phyloP scores from a whole-genome alignment of 31 red algal genomes.

The Bonnemaisonia californica region DNA sequence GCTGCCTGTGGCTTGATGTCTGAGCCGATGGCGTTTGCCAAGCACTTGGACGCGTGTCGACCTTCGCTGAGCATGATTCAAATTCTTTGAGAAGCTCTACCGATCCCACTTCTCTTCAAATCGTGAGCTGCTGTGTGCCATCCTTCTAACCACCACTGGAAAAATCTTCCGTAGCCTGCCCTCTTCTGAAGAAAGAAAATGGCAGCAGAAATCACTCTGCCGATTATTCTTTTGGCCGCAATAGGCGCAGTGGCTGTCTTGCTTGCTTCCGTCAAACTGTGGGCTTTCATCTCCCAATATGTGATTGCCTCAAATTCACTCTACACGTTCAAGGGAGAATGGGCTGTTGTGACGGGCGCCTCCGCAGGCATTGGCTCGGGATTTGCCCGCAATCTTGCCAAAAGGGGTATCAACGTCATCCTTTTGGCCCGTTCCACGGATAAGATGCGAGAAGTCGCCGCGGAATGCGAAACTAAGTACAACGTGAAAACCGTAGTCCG shows the following conservation, averaged over 20 bases:
- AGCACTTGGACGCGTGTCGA: too few relatives aligned
- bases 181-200: too few relatives aligned
- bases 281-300: background rate
- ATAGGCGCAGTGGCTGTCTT: background rate
- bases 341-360: slow-evolving; percentile 94
- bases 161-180: too few relatives aligned
- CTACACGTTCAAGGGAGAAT: slow-evolving; percentile 47
- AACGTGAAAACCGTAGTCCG: slow-evolving; percentile 43
- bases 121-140: too few relatives aligned
- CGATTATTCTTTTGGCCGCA: background rate
- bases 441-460: slow-evolving; percentile 51
- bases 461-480: slow-evolving; percentile 12
- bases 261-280: background rate
- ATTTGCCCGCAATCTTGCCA: slow-evolving; percentile 67
- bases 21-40: too few relatives aligned
- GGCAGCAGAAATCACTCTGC: background rate
- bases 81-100: too few relatives aligned
- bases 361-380: slow-evolving; percentile 87
- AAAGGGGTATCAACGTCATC: slow-evolving; percentile 70
- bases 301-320: background rate
- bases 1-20: too few relatives aligned
- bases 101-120: too few relatives aligned
- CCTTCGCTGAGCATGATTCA: too few relatives aligned
- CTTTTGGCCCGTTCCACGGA: slow-evolving; percentile 79
- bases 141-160: too few relatives aligned